Evolutionary conservation across 257 asterid genomes (phyloP).

Genomic region (Cruciata laevipes): DNA sequence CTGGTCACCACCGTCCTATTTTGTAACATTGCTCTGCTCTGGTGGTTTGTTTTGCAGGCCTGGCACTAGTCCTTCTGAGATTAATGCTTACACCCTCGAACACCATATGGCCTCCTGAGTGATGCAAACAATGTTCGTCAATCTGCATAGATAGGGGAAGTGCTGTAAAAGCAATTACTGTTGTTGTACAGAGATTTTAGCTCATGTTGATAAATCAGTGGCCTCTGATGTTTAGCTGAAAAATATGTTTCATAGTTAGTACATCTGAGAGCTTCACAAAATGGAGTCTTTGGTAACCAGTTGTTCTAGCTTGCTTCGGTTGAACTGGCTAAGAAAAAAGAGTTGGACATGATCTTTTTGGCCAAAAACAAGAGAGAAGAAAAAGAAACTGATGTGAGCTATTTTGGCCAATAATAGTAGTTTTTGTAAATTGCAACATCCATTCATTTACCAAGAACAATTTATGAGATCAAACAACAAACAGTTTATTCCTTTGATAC

Average conservation of each 20-base stretch:
- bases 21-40: neutral
- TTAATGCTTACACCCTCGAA: conserved; percentile 68
- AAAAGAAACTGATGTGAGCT: no score
- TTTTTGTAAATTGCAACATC: no score
- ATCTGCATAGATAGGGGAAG: neutral
- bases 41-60: conserved; percentile 49
- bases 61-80: conserved; percentile 89
- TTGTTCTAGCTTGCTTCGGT: neutral
- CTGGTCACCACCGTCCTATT: neutral
- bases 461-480: no score
- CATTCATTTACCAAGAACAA: no score
- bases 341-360: no score
- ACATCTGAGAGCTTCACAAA: neutral
- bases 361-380: no score
- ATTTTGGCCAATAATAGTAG: no score
- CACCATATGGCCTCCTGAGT: conserved; percentile 53
- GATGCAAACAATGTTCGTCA: neutral
- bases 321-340: neutral
- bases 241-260: neutral
- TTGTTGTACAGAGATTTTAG: neutral
- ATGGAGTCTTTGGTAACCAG: neutral
- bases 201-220: neutral
- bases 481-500: no score
- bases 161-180: neutral
- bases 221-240: neutral